phyloP scores from a whole-genome alignment of 1,139 yeast species.

The Williopsis jadinii region DNA sequence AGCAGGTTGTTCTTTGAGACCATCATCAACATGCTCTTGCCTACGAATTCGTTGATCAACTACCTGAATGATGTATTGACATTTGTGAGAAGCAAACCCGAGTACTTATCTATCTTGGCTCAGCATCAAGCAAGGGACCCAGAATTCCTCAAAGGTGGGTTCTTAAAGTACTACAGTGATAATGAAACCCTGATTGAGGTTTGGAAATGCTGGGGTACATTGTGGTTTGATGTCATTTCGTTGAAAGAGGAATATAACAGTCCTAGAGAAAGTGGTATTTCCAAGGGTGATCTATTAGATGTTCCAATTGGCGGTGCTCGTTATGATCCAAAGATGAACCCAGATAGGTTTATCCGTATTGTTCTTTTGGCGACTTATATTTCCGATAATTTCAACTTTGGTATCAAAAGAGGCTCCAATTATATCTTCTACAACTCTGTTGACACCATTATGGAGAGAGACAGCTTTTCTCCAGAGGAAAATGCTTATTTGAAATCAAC shows the following conservation, averaged over 20 bases:
- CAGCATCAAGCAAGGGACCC: slow-evolving; percentile 1
- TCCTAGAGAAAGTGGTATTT: slow-evolving; percentile 50
- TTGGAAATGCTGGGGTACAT: slow-evolving; percentile 81
- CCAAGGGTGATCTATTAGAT: slow-evolving; percentile 50
- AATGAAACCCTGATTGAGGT: slow-evolving; percentile 66
- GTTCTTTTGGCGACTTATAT: slow-evolving; percentile 41
- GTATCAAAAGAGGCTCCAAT: slow-evolving; percentile 26
- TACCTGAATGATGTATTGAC: slow-evolving; percentile 40
- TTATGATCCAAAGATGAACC: slow-evolving; percentile 33
- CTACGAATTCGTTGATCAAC: slow-evolving; percentile 59
- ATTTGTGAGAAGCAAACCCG: slow-evolving; percentile 20
- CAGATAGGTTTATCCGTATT: slow-evolving; percentile 44
- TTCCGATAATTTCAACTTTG: slow-evolving; percentile 48
- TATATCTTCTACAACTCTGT: slow-evolving; percentile 8
- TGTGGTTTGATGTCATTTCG: slow-evolving; percentile 62
- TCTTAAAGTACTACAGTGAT: slow-evolving; percentile 33
- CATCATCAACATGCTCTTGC: slow-evolving; percentile 46
- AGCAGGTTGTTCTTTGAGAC: slow-evolving; percentile 44
- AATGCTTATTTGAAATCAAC: slow-evolving; percentile 6
- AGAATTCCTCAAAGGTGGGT: slow-evolving; percentile 14
- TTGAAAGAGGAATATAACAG: slow-evolving; percentile 46
- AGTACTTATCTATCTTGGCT: slow-evolving; percentile 16
- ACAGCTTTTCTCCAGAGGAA: slow-evolving; percentile 2
- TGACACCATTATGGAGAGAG: slow-evolving; percentile 6
- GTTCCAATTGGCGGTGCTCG: slow-evolving; percentile 59